Conservation (phyloP, 2,329 filamentous ascomycete species). For the Aspergillus clavatus region DNA sequence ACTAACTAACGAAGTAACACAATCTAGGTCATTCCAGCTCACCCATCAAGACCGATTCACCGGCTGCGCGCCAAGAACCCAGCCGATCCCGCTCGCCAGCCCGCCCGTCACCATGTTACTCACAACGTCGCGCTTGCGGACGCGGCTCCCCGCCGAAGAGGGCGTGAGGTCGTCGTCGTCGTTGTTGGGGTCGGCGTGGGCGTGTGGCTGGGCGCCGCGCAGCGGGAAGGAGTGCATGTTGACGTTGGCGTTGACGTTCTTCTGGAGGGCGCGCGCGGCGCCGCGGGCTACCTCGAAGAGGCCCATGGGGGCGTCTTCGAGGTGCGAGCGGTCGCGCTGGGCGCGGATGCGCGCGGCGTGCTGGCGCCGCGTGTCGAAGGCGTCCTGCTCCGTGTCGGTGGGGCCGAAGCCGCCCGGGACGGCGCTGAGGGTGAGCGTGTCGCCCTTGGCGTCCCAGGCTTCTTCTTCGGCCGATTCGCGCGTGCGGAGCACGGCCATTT, state of each 20-base stretch:
- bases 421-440: conserved; percentile 30
- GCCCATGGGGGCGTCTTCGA: conserved; percentile 48
- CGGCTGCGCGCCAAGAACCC: conserved; percentile 56
- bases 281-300: conserved; percentile 50
- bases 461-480: conserved; percentile 54
- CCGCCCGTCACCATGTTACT: conserved; percentile 61
- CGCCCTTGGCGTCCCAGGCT: conserved; percentile 54
- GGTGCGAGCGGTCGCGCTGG: conserved; percentile 22
- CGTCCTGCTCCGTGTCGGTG: conserved; percentile 41
- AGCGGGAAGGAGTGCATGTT: conserved; percentile 47
- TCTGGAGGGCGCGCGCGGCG: conserved; percentile 45
- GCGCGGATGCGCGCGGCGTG: conserved; percentile 33
- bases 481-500: conserved; percentile 51
- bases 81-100: conserved; percentile 58
- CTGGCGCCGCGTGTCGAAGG: conserved; percentile 40
- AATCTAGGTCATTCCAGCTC: too few relatives aligned
- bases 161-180: conserved; percentile 8
- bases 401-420: conserved; percentile 44
- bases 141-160: conserved; percentile 18
- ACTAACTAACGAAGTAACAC: too few relatives aligned
- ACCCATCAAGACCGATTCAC: conserved; percentile 32
- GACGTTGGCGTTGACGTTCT: too few relatives aligned
- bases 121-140: conserved; percentile 52
- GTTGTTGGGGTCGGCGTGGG: conserved; percentile 5
- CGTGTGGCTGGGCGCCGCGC: conserved; percentile 16